Percentiles rank a stretch among this genome's conserved stretches.
phyloP scores from a whole-genome alignment of 768 basidiomycete genomes.

The Termitomyces sp. region DNA sequence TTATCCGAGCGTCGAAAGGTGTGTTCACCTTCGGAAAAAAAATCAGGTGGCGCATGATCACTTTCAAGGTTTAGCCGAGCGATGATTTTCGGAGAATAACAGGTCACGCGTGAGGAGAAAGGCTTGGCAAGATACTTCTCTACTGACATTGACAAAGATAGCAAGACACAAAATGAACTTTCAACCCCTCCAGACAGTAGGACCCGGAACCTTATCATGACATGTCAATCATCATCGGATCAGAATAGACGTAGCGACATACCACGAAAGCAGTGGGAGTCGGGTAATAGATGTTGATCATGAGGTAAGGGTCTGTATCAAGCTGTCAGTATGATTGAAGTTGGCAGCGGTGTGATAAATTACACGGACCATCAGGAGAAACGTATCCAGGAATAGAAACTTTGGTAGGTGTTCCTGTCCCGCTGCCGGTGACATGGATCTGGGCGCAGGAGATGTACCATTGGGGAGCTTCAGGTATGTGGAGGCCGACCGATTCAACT shows the following conservation, averaged over 20 bases:
- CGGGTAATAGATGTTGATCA: conserved; percentile 41
- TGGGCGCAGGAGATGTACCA: conserved; percentile 51
- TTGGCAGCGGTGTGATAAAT: background rate
- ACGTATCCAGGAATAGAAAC: conserved; percentile 51
- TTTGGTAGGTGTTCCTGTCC: conserved; percentile 40
- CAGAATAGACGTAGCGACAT: background rate
- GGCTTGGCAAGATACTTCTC: background rate
- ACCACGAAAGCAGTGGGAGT: conserved; percentile 30
- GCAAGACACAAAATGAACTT: background rate
- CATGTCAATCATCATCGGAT: background rate
- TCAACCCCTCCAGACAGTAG: conserved; percentile 19
- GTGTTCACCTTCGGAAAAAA: background rate
- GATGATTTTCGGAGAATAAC: background rate
- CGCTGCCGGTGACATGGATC: conserved; percentile 40
- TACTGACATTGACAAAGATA: background rate
- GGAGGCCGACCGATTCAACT: conserved; percentile 40
- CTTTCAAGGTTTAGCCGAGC: conserved; percentile 5
- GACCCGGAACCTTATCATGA: conserved; percentile 16
- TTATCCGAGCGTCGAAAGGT: background rate
- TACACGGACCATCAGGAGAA: conserved; percentile 28
- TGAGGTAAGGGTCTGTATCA: conserved; percentile 35
- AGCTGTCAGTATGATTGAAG: background rate
- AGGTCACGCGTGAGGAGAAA: background rate
- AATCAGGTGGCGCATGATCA: conserved; percentile 5
- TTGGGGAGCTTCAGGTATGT: conserved; percentile 44